Evolutionary conservation across 2,329 filamentous ascomycete genomes (phyloP), one percentile per base, ranked within the genome.

Genomic region (Coniosporium uncinatum): DNA sequence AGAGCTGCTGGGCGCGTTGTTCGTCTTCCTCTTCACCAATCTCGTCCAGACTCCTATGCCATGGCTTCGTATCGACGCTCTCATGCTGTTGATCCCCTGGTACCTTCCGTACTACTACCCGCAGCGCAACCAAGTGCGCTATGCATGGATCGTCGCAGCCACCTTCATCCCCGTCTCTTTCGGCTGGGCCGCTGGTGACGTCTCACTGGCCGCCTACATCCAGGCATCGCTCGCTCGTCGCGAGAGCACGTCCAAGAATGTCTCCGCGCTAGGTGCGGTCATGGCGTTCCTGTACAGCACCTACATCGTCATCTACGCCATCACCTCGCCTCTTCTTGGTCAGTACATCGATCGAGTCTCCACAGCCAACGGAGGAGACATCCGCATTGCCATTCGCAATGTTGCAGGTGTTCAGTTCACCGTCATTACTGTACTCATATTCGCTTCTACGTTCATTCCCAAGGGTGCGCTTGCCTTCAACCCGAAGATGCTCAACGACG

Each of bases 271-370:
- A 2, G 71, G 67, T 16, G 69, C 71, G 1, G 69, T 75, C 32
- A 74, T 75, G 70, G 67, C 69, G 1, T 71, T 72, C 48, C 56
- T 74, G 4, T 73, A 74, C 52, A 68, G 61, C 5, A 66, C 66
- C 5, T 73, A 74, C 48, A 70, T 75, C 31, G 60, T 71, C 31
- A 59, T 64, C 19, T 72, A 69, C 48, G 68, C 68, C 24, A 64
- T 72, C 36, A 53, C 61, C 17, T 64, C 62, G 5, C 66, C 69
- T 0, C 50, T 68, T 3, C 60, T 75, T 2, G 71, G 69, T 2
- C 55, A 56, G 14, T 73, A 73, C 46, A 61, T 71, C 40, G 69
- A 73, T 42, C 50, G 53, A 2, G 55, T 71, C 11, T 69, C 61
- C 22, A 61, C 58, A 20, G 51, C 50, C 1, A 48, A 57, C 36